Conservation (phyloP, 306 rosid genomes). For the Dryas alaskensis region DNA sequence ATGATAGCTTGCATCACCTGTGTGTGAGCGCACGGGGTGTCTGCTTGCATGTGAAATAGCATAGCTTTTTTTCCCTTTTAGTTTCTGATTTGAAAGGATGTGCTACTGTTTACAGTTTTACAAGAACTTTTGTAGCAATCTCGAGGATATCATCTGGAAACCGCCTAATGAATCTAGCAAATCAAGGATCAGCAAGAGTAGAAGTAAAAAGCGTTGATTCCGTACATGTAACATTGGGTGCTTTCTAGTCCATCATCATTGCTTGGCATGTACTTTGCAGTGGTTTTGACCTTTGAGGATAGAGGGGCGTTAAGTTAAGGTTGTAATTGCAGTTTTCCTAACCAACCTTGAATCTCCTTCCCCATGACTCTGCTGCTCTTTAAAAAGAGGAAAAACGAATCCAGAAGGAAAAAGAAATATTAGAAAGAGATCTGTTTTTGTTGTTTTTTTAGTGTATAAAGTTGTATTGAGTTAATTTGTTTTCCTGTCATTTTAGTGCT, state of each 20-base stretch:
- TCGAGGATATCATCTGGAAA: slow-evolving; percentile 94
- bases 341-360: not conserved
- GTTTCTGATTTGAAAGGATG: not conserved
- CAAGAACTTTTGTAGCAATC: slow-evolving; percentile 73
- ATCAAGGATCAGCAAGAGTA: slow-evolving; percentile 50
- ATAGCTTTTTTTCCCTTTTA: not conserved
- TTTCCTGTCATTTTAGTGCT: not conserved
- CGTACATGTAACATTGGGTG: slow-evolving; percentile 9
- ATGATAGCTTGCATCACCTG: not conserved
- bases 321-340: not conserved
- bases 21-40: not conserved
- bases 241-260: not conserved
- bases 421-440: not conserved
- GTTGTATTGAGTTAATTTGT: not conserved
- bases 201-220: slow-evolving; percentile 55
- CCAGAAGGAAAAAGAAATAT: not conserved
- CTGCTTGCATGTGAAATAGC: not conserved
- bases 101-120: slow-evolving; percentile 54
- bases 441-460: not conserved
- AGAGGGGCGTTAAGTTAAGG: not conserved
- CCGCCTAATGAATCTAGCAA: slow-evolving; percentile 64
- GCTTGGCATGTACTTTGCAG: not conserved
- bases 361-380: not conserved
- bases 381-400: not conserved
- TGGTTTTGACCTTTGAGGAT: slow-evolving; percentile 14